These are phyloP conservation scores for Bolboschoenus planiculmis DNA, from an alignment of 176 grass and related monocot genomes.

Conservation along the genomic window DNA sequence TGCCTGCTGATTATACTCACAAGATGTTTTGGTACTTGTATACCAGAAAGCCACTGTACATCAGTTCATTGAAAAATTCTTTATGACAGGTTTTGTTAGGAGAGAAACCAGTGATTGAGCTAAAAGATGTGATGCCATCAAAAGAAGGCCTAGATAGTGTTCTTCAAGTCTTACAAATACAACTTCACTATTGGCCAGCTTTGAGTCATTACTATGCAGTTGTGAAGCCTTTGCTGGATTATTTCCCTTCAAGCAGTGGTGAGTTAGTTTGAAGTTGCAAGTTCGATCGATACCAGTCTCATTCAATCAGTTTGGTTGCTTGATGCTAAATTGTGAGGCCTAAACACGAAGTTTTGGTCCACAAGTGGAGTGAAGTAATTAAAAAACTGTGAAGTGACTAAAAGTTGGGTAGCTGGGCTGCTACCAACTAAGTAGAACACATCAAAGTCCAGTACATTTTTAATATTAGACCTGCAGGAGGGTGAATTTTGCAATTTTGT, in stretches of 20 bases:
- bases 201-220: slow-evolving; percentile 46
- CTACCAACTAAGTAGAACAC: not conserved
- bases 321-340: not conserved
- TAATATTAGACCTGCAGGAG: not conserved
- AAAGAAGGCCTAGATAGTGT: slow-evolving; percentile 51
- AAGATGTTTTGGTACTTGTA: not conserved
- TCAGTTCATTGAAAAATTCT: slow-evolving; percentile 1
- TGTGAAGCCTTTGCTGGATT: slow-evolving; percentile 42
- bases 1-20: not conserved
- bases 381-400: not conserved
- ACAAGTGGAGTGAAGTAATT: not conserved
- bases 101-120: slow-evolving; percentile 29
- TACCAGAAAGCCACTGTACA: not conserved
- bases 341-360: not conserved
- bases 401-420: not conserved
- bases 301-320: not conserved
- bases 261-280: slow-evolving; percentile 21
- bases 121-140: slow-evolving; percentile 41
- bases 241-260: slow-evolving; percentile 56
- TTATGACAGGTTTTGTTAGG: slow-evolving; percentile 57
- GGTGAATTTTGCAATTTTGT: not conserved
- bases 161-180: slow-evolving; percentile 62
- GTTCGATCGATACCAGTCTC: not conserved
- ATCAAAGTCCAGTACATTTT: not conserved
- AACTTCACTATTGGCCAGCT: slow-evolving; percentile 69